phyloP scores from a whole-genome alignment of 441 rosid genomes.

The Macaranga tanarius region DNA sequence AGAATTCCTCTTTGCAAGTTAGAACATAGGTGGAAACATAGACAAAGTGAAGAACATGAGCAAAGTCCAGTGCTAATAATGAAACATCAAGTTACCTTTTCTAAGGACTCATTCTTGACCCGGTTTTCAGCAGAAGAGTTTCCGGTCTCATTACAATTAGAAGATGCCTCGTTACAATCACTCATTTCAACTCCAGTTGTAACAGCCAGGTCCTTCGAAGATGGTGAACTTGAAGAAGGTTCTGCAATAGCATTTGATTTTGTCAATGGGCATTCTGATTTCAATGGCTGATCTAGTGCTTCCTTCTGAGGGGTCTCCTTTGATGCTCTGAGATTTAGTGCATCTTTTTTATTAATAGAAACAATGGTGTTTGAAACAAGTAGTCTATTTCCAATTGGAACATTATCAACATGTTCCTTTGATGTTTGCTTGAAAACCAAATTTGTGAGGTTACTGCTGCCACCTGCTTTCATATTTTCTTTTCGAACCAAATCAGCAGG shows the following conservation, averaged over 20 bases:
- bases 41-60: neutral
- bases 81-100: slow-evolving; percentile 42
- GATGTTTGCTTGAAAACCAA: slow-evolving; percentile 38
- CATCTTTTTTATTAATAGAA: slow-evolving; percentile 31
- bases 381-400: slow-evolving; percentile 29
- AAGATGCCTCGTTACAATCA: slow-evolving; percentile 20
- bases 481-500: slow-evolving; percentile 38
- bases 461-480: slow-evolving; percentile 46
- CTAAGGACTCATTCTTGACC: slow-evolving; percentile 19
- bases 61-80: neutral
- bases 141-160: slow-evolving; percentile 16
- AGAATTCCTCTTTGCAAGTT: slow-evolving; percentile 14
- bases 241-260: slow-evolving; percentile 30
- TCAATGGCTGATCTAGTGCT: slow-evolving; percentile 17
- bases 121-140: slow-evolving; percentile 20
- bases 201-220: slow-evolving; percentile 12
- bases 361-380: slow-evolving; percentile 27
- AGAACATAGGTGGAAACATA: slow-evolving; percentile 8
- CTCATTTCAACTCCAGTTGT: slow-evolving; percentile 23
- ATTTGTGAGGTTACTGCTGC: slow-evolving; percentile 30
- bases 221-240: slow-evolving; percentile 18
- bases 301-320: slow-evolving; percentile 33
- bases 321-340: slow-evolving; percentile 14
- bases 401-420: slow-evolving; percentile 35
- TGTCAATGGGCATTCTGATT: slow-evolving; percentile 25